Conservation (phyloP, 345 rosid species). For the Eucalyptus coolabah region DNA sequence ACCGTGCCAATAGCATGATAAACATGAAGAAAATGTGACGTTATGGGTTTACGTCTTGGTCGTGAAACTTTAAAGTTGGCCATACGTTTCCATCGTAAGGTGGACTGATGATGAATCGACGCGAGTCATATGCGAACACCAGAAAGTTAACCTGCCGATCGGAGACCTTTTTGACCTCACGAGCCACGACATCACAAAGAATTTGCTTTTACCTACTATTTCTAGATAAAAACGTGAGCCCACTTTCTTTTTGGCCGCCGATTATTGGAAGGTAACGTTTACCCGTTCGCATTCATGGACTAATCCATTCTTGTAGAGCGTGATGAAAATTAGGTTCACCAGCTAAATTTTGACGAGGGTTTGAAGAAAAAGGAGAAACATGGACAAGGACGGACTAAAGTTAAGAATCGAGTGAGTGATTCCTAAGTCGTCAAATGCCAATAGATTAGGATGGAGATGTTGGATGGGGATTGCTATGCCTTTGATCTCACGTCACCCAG, state of each 20-base stretch:
- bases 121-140: background rate
- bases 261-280: background rate
- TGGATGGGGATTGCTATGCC: background rate
- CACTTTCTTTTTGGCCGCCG: background rate
- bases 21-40: background rate
- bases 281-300: background rate
- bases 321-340: background rate
- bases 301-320: background rate
- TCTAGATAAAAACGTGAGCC: background rate
- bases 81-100: background rate
- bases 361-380: background rate
- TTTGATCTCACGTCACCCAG: background rate
- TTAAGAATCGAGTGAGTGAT: background rate
- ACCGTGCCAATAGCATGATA: background rate
- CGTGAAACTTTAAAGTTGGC: background rate
- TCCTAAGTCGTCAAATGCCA: background rate
- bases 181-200: background rate
- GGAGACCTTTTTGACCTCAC: background rate
- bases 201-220: background rate
- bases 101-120: background rate
- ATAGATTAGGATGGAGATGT: background rate
- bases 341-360: background rate
- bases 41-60: background rate
- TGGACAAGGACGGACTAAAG: background rate
- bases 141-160: background rate